Base-by-base conservation (phyloP, 164 flowering plant genomes). In the Houttuynia cordata region DNA sequence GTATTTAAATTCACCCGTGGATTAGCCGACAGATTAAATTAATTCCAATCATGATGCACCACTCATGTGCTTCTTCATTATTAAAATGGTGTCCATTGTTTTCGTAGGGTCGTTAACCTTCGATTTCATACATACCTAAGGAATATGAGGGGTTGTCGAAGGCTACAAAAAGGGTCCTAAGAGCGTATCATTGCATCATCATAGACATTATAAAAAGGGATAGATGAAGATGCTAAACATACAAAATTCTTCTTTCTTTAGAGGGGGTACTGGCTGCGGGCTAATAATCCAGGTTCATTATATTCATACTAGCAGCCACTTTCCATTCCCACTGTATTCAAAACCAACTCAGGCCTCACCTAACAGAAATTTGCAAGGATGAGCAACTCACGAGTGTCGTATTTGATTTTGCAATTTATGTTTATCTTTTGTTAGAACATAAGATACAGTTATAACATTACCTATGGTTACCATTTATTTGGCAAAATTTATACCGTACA, bases 51-150 rank as follows among this genome's bases (percentile, higher is more conserved):
- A 40, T 25, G 65, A 55, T 39, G 41, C 49, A 45, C 14, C 59
- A 42, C 52, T 59, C 65, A 62, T 62, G 65, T 62, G 65, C 65
- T 54, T 20, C 45, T 22, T 21, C 64, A 53, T 34, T 62, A 62
- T 19, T 19, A n/a, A 53, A 62, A 62, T 40, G 59, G 45, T 20
- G 37, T 8, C 37, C 30, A 53, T 62, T 39, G 47, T 52, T 25
- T 4, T 15, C 52, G 12, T 20, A 45, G 65, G 52, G 65, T 55
- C 22, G 41, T 41, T 62, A 54, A 53, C 24, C 59, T 39, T 40
- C 41, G 59, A 55, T 62, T 62, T 62, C 45, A 55, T 62, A 45
- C 45, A 55, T 62, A 45, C 58, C 58, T 54, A 14, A 15, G 53
- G 65, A 62, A 54, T 55, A 30, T 30, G 41, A 55, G 42, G 58